Conservation (phyloP, 495 filamentous ascomycete genomes). For the Daldinia vernicosa region DNA sequence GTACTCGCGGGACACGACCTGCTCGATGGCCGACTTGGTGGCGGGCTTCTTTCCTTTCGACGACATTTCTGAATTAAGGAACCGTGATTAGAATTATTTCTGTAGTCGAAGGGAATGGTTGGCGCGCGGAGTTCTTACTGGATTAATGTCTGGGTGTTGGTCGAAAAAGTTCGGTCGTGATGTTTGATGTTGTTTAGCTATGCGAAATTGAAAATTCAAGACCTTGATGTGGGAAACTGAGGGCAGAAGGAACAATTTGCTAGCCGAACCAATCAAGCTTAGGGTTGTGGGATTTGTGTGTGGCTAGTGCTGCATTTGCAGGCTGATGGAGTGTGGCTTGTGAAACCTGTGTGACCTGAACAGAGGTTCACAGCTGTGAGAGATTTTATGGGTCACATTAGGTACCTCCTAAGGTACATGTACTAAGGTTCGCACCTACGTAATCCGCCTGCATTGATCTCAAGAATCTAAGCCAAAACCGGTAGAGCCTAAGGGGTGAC, state of each 20-base stretch:
- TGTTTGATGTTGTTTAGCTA: conserved; percentile 42
- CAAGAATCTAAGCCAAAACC: not conserved
- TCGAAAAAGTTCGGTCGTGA: conserved; percentile 43
- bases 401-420: not conserved
- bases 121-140: conserved; percentile 35
- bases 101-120: conserved; percentile 7
- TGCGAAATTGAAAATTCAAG: conserved; percentile 48
- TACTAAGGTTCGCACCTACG: not conserved
- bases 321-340: not conserved
- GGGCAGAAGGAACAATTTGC: conserved; percentile 44
- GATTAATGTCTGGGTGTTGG: conserved; percentile 41
- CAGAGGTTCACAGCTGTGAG: not conserved
- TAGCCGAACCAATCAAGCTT: conserved; percentile 48
- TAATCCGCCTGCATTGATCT: not conserved
- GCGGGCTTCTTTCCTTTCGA: conserved; percentile 67
- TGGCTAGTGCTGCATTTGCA: conserved; percentile 1
- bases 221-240: conserved; percentile 46
- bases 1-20: conserved; percentile 99
- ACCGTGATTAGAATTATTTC: conserved; percentile 27
- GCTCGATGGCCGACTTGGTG: conserved; percentile 94
- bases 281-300: conserved; percentile 24
- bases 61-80: conserved; percentile 70
- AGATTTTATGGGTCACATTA: not conserved
- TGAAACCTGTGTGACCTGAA: not conserved
- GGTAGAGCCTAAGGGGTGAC: not conserved